These are phyloP conservation scores for Diaporthe aspalathi DNA, from an alignment of 2,329 filamentous ascomycete species.

Conservation along the genomic window DNA sequence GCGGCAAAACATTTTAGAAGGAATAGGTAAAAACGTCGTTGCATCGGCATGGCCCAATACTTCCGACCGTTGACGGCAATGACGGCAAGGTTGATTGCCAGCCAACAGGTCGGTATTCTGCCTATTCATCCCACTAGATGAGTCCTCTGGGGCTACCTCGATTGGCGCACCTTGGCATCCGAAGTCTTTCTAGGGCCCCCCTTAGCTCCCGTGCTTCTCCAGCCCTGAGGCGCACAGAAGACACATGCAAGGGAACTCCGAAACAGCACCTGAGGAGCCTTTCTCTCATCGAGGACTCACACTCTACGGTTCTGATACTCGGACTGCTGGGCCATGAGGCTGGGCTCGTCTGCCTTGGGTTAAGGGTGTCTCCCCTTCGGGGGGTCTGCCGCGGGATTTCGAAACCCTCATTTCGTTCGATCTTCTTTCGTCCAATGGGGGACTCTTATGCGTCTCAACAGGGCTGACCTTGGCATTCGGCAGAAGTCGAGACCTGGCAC, in stretches of 20 bases:
- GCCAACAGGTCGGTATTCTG: background rate
- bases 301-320: background rate
- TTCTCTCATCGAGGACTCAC: background rate
- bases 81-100: background rate
- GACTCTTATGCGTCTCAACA: slow-evolving; percentile 7
- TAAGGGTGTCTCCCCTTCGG: background rate
- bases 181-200: background rate
- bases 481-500: slow-evolving; percentile 12
- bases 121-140: slow-evolving; percentile 13
- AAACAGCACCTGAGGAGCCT: background rate
- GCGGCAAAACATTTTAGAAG: background rate
- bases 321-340: background rate
- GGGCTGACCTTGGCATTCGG: slow-evolving; percentile 12
- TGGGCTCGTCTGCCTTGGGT: background rate
- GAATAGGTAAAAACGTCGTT: background rate
- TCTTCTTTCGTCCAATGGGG: slow-evolving; percentile 20
- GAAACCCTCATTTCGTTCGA: slow-evolving; percentile 4
- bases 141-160: background rate
- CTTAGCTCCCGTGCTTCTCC: background rate
- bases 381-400: background rate
- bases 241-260: background rate
- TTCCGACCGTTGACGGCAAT: background rate
- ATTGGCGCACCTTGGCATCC: slow-evolving; percentile 22
- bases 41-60: background rate
- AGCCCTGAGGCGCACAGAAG: background rate